A percentile compares a stretch with the other conserved stretches of the same genome.
Evolutionary conservation across 2,329 filamentous ascomycete genomes (phyloP).

Genomic region (Berkeleyomyces rouxiae): DNA sequence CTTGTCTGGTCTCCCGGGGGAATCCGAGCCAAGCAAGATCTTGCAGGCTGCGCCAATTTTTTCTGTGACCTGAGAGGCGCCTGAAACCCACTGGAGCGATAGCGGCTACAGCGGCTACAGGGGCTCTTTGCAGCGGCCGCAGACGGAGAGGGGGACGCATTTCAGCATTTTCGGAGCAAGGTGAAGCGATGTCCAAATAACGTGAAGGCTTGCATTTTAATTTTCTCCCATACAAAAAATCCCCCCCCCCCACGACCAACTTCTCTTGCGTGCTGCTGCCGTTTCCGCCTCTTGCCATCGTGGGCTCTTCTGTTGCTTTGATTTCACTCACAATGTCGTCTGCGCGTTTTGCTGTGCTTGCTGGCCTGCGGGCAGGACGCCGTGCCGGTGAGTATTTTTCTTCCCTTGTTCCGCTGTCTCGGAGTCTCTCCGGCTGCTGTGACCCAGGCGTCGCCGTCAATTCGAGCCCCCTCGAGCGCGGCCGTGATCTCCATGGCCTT

Average conservation of each 20-base stretch:
- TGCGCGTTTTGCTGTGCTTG: slow-evolving; percentile 14
- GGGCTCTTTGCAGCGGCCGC: not conserved
- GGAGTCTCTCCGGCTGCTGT: not conserved
- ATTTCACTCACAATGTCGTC: slow-evolving; percentile 7
- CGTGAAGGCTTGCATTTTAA: not conserved
- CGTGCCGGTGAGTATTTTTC: slow-evolving; percentile 5
- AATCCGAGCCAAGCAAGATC: slow-evolving; percentile 10
- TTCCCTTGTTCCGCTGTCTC: not conserved
- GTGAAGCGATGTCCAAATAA: not conserved
- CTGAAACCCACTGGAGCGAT: not conserved
- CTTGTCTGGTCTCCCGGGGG: slow-evolving; percentile 12
- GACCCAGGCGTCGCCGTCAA: not conserved
- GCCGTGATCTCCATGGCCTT: not conserved
- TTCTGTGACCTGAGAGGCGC: not conserved
- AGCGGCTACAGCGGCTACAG: not conserved
- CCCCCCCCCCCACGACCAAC: not conserved
- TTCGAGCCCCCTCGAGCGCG: not conserved
- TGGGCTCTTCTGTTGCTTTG: not conserved
- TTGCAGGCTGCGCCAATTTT: not conserved
- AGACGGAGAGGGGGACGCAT: not conserved
- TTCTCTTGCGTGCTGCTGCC: not conserved
- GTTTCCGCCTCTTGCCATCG: not conserved
- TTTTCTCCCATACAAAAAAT: not conserved
- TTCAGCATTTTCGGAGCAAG: not conserved
- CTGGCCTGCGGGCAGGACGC: slow-evolving; percentile 12